These are phyloP conservation scores for Termitomyces sp. DNA, from an alignment of 768 basidiomycete species.

Conservation along the genomic window DNA sequence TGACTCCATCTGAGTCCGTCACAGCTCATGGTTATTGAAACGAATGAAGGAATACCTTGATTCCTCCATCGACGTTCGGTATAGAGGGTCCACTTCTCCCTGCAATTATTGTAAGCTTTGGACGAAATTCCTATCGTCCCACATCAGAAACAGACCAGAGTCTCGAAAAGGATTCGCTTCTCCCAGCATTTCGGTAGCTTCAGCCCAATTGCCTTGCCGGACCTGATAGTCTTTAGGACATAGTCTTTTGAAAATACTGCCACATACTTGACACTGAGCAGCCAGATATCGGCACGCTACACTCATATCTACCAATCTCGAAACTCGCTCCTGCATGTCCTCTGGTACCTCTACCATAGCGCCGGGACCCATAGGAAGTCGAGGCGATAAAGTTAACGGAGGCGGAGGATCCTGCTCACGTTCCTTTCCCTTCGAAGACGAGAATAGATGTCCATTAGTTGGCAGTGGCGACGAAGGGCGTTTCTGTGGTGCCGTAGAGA, in stretches of 20 bases:
- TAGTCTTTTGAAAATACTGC: background rate
- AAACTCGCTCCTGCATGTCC: conserved; percentile 57
- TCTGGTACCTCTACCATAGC: conserved; percentile 68
- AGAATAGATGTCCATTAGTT: conserved; percentile 35
- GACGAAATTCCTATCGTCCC: background rate
- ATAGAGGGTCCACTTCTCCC: conserved; percentile 65
- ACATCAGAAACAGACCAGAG: conserved; percentile 38
- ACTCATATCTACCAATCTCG: conserved; percentile 87
- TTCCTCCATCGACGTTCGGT: conserved; percentile 84
- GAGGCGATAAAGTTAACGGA: conserved; percentile 31
- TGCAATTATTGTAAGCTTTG: conserved; percentile 15
- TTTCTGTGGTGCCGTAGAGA: conserved; percentile 50
- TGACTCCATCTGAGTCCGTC: conserved; percentile 1
- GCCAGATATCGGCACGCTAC: conserved; percentile 95
- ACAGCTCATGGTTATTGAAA: conserved; percentile 7
- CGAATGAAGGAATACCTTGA: conserved; percentile 58
- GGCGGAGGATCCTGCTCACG: conserved; percentile 43
- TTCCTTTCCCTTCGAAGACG: conserved; percentile 53
- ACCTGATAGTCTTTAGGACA: conserved; percentile 34
- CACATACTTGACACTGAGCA: conserved; percentile 81
- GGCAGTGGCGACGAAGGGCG: conserved; percentile 25
- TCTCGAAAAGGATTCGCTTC: conserved; percentile 86
- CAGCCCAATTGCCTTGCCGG: conserved; percentile 86
- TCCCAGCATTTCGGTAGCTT: conserved; percentile 89
- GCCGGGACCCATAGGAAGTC: conserved; percentile 67